Base-by-base conservation (phyloP, 2,329 filamentous ascomycete species). In the Beauveria brongniartii region DNA sequence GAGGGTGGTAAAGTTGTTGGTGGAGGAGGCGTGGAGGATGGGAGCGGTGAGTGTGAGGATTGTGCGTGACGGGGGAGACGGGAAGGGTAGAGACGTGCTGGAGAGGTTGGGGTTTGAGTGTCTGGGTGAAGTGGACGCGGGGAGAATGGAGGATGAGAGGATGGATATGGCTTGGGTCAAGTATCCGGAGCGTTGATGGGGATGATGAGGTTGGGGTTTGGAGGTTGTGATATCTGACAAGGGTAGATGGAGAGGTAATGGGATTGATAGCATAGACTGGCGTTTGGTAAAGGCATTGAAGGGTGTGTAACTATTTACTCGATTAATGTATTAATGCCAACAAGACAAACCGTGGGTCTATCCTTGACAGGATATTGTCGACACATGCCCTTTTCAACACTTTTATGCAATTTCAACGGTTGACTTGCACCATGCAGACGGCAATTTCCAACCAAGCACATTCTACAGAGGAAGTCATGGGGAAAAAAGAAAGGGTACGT, bases 81-180 rank as follows among this genome's bases (percentile, higher is more conserved):
- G 1, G 18, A 53, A 24, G 30, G 43, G 58, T 16, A 10, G 37
- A 9, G 37, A 12, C 2, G 51, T 61, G 30, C 51, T 30, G 22
- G 2, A 18, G 43, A 37, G 58, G 18, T 10, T 61, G 41, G 58
- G 58, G 10, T 61, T 24, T 18, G 58, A 41, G 30, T 41, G 51
- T 14, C 28, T 41, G 41, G 58, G 58, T 1, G 51, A 55, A 43
- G 24, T 48, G 14, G 41, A 55, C 6, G 16, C 30, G 51, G 58
- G 34, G 2, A 44, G 28, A 6, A 47, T 55, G n/a, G 26, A 51
- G 22, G 58, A 61, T 6, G 51, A 44, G 3, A 46, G 43, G 40
- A 20, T 24, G 41, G 50, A 61, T 34, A 52, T 44, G 20, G 58
- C 18, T 12, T 61, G 58, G 51, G 20, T 61, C 26, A 61, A 50